Percentiles rank a stretch among this genome's conserved stretches.
These are phyloP conservation scores for Dissoconium aciculare DNA, from an alignment of 2,329 filamentous ascomycete species.

Conservation along the genomic window DNA sequence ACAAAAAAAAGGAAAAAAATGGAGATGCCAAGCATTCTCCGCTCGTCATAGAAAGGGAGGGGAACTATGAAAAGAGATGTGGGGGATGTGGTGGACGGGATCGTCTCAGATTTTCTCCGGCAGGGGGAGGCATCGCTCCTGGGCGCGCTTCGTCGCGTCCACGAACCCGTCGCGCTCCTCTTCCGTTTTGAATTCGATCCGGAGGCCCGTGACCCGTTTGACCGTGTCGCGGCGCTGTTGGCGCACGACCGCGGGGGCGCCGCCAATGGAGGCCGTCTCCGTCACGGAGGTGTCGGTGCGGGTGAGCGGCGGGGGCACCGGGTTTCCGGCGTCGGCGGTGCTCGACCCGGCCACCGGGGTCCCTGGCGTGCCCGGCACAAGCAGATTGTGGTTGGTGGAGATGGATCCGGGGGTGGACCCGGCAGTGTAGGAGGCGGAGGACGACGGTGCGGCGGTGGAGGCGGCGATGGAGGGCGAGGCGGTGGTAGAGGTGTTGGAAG, in stretches of 20 bases:
- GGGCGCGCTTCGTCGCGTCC: conserved; percentile 24
- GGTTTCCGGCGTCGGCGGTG: conserved; percentile 18
- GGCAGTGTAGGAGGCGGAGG: background rate
- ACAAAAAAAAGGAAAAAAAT: too few species aligned
- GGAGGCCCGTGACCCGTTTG: conserved; percentile 28
- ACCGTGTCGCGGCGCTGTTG: conserved; percentile 9
- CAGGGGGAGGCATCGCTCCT: conserved; percentile 25
- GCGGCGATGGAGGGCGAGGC: background rate
- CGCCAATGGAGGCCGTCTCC: conserved; percentile 16
- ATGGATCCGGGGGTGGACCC: background rate
- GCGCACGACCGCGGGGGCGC: conserved; percentile 15
- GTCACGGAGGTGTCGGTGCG: conserved; percentile 15
- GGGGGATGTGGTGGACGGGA: too few species aligned
- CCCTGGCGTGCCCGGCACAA: conserved; percentile 5
- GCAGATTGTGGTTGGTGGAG: background rate
- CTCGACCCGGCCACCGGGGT: conserved; percentile 4
- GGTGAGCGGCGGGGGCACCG: conserved; percentile 6
- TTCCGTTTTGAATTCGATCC: conserved; percentile 31
- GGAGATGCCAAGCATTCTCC: too few species aligned
- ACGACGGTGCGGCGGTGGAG: background rate
- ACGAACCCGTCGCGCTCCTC: conserved; percentile 29
- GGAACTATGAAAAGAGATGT: too few species aligned
- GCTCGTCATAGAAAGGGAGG: too few species aligned
- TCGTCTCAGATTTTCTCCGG: conserved; percentile 22
- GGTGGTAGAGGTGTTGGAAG: too few species aligned